Evolutionary conservation across 176 grass and related monocot genomes (phyloP).

Genomic region (Saccharum officinarum): DNA sequence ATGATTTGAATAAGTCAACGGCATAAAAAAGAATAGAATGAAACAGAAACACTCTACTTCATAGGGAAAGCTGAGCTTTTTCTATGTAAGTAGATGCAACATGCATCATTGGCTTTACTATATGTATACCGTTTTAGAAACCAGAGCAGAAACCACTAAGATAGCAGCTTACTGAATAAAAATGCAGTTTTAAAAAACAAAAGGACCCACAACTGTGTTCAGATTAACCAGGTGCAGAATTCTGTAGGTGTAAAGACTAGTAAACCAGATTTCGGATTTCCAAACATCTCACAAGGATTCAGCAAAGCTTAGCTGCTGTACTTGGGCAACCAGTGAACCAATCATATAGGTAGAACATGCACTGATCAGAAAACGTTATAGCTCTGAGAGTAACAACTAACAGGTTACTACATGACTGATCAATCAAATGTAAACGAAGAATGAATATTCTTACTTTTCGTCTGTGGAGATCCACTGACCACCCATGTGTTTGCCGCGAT

Average conservation of each 20-base stretch:
- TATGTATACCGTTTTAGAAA: neutral
- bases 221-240: neutral
- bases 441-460: conserved; percentile 64
- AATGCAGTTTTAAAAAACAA: neutral
- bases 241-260: neutral
- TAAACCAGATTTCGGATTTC: neutral
- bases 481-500: conserved; percentile 99
- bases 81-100: neutral
- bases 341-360: neutral
- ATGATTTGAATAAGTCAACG: neutral
- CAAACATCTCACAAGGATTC: neutral
- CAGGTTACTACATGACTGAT: neutral
- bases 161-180: neutral
- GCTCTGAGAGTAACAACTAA: neutral
- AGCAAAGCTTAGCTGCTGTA: neutral
- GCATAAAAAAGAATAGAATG: neutral
- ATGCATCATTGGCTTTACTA: neutral
- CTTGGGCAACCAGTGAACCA: neutral
- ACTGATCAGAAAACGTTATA: neutral
- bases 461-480: conserved; percentile 90
- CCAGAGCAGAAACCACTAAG: neutral
- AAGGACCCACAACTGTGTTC: neutral
- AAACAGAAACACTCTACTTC: neutral
- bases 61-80: neutral
- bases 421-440: neutral